phyloP scores from a whole-genome alignment of 495 filamentous ascomycete genomes.

The Aspergillus asperescens region DNA sequence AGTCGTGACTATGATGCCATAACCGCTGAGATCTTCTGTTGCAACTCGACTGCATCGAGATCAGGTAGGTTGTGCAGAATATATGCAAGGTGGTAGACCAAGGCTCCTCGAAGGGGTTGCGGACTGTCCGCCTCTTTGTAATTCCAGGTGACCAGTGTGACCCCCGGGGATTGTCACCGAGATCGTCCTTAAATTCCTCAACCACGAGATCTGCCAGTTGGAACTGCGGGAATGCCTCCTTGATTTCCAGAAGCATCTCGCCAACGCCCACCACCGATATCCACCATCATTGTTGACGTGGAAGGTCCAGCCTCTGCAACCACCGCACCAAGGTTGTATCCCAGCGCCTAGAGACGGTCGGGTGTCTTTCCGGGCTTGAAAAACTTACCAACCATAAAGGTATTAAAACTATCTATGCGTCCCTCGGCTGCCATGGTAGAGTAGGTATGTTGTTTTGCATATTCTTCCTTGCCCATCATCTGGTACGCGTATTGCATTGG shows the following conservation, averaged over 20 bases:
- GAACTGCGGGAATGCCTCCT: constrained; percentile 35
- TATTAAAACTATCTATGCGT: constrained; percentile 40
- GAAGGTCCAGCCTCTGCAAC: constrained; percentile 12
- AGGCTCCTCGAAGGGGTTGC: constrained; percentile 35
- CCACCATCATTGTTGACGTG: constrained; percentile 37
- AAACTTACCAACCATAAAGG: constrained; percentile 41
- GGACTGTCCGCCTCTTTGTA: constrained; percentile 26
- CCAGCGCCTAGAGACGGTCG: constrained; percentile 22
- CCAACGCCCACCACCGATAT: constrained; percentile 53
- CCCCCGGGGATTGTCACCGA: constrained; percentile 21
- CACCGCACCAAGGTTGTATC: constrained; percentile 26
- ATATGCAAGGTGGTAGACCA: constrained; percentile 40
- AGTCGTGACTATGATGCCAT: constrained; percentile 45
- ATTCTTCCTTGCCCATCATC: constrained; percentile 27
- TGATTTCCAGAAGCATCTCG: constrained; percentile 45
- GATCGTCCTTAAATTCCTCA: constrained; percentile 39
- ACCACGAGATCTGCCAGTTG: constrained; percentile 34
- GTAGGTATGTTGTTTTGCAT: constrained; percentile 33
- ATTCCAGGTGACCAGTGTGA: constrained; percentile 34
- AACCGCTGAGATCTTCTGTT: constrained; percentile 38
- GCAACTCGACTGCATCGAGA: constrained; percentile 31
- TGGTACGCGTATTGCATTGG: constrained; percentile 35
- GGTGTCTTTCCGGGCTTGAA: constrained; percentile 30
- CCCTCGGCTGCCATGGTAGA: constrained; percentile 35
- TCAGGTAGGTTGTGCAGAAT: constrained; percentile 44